phyloP scores from a whole-genome alignment of 2,329 filamentous ascomycete genomes.

The Xylariaceae sp. region DNA sequence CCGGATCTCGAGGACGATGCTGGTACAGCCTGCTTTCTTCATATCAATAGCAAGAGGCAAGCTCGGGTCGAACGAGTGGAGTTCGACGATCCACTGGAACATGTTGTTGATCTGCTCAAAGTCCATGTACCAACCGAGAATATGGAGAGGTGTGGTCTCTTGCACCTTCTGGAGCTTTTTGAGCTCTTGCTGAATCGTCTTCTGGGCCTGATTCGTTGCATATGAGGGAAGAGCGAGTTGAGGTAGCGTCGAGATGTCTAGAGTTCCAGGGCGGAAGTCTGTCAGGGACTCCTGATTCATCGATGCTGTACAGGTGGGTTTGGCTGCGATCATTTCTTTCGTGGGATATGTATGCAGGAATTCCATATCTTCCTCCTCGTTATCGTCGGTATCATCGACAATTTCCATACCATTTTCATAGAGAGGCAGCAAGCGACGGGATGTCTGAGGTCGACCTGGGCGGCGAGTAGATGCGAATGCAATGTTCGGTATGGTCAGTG shows the following conservation, averaged over 20 bases:
- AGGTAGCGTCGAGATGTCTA: constrained; percentile 60
- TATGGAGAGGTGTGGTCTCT: constrained; percentile 52
- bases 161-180: constrained; percentile 62
- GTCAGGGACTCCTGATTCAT: constrained; percentile 24
- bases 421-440: too few relatives aligned
- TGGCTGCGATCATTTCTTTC: background rate
- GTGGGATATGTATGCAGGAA: background rate
- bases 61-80: constrained; percentile 71
- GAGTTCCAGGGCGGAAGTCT: constrained; percentile 60
- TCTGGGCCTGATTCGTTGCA: constrained; percentile 58
- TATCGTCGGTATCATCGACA: too few relatives aligned
- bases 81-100: constrained; percentile 88
- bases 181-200: constrained; percentile 62
- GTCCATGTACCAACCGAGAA: constrained; percentile 83
- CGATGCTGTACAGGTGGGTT: background rate
- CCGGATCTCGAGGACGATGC: constrained; percentile 75
- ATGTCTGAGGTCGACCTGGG: too few relatives aligned
- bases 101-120: constrained; percentile 63
- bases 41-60: constrained; percentile 75
- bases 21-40: constrained; percentile 55
- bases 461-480: too few relatives aligned
- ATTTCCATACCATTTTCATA: too few relatives aligned
- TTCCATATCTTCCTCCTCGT: too few relatives aligned
- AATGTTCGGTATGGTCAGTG: too few relatives aligned
- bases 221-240: constrained; percentile 63